Conservation (phyloP, 768 basidiomycete genomes). For the Crassisporium funariophilum region DNA sequence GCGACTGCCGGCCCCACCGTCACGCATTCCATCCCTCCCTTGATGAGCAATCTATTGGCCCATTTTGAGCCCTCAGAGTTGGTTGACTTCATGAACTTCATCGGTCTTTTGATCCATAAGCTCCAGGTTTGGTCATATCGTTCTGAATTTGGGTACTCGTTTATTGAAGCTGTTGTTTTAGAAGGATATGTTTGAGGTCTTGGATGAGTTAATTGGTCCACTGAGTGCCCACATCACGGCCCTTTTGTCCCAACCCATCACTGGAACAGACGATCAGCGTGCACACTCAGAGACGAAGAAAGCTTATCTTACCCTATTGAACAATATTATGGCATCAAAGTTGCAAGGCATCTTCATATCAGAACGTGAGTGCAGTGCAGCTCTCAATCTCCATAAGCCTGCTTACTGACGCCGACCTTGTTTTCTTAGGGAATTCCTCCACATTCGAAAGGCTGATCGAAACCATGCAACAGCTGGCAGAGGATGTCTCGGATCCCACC, state of each 20-base stretch:
- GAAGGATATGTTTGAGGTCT: conserved; percentile 84
- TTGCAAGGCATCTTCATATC: conserved; percentile 87
- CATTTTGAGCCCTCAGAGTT: conserved; percentile 93
- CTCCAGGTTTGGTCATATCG: conserved; percentile 64
- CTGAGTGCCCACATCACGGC: conserved; percentile 80
- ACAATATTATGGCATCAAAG: conserved; percentile 77
- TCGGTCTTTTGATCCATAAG: conserved; percentile 87
- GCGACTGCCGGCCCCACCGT: conserved; percentile 86
- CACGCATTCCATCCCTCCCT: conserved; percentile 81
- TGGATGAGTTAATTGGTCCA: conserved; percentile 89
- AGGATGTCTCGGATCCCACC: conserved; percentile 72
- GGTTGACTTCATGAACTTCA: conserved; percentile 95
- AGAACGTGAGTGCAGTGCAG: conserved; percentile 78
- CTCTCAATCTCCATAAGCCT: neutral
- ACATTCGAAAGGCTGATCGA: conserved; percentile 79
- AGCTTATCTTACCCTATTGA: conserved; percentile 83
- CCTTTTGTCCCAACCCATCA: conserved; percentile 77
- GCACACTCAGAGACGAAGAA: conserved; percentile 82
- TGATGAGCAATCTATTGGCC: conserved; percentile 88
- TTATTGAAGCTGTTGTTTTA: conserved; percentile 29
- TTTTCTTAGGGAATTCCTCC: conserved; percentile 40
- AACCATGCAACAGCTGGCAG: conserved; percentile 70
- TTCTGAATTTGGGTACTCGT: neutral
- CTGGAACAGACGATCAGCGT: conserved; percentile 85
- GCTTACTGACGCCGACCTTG: conserved; percentile 1